Conservation (phyloP, 164 flowering plant species). For the Chimonanthus salicifolius region DNA sequence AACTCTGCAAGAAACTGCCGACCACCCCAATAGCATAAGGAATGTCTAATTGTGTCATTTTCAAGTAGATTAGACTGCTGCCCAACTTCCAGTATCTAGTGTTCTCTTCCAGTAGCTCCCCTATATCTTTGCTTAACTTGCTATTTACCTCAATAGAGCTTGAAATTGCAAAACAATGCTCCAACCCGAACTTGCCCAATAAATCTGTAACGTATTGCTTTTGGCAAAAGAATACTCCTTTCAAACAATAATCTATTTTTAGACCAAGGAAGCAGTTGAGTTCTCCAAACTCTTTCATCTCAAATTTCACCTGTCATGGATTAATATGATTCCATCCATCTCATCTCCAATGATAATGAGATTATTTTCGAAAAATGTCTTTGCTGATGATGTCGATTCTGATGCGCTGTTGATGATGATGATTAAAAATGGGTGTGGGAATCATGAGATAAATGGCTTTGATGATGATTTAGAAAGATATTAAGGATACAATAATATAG, state of each 20-base stretch:
- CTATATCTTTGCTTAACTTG: neutral
- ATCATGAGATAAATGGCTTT: too few relatives aligned
- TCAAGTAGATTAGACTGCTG: constrained; percentile 18
- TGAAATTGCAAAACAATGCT: constrained; percentile 1
- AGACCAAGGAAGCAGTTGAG: neutral
- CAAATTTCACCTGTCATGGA: neutral
- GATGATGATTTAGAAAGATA: too few relatives aligned
- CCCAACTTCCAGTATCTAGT: constrained; percentile 10
- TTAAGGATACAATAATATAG: too few relatives aligned
- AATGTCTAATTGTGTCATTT: constrained; percentile 4
- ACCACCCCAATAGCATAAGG: neutral
- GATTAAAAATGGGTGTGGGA: too few relatives aligned
- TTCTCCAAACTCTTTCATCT: constrained; percentile 5
- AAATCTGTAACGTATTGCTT: neutral
- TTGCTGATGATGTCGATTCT: too few relatives aligned
- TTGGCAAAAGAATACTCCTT: neutral
- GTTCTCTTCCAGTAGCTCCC: neutral
- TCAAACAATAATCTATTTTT: neutral
- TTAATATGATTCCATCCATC: neutral
- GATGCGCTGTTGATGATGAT: too few relatives aligned
- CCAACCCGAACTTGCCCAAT: constrained; percentile 2
- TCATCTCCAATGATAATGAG: constrained; percentile 3
- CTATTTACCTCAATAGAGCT: neutral
- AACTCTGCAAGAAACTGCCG: constrained; percentile 2
- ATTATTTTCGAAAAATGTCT: neutral